Base-by-base conservation (phyloP, 2,329 filamentous ascomycete genomes). In the Pseudocercospora crystallina region DNA sequence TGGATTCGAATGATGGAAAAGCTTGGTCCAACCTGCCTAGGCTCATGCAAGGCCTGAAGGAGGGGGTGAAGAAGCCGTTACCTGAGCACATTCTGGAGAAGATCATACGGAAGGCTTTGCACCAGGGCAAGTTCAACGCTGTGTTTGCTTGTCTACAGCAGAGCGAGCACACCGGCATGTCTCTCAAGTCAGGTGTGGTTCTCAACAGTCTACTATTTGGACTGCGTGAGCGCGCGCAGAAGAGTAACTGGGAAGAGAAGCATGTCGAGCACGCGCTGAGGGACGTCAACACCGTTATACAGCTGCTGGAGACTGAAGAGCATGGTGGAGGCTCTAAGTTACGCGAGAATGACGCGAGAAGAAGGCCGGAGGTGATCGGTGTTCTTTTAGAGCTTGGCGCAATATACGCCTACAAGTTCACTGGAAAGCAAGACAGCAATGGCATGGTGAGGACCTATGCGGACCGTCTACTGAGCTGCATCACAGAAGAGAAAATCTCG, bases 331-430 rank as follows among this genome's bases (percentile, higher is more conserved):
- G 58, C 38, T 53, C 51, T 38, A 50, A 40, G 14, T 29, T 59
- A 8, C 47, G 51, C 5, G 49, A 47, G 38, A 50, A 59, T 8
- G 67, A 75, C 56, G 56, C 62, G n/a, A 65, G 67, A 45, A 62
- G 48, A 48, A 57, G 63, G 38, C 71, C 73, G 1, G 60, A 63
- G 3, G 66, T 73, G 3, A 63, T 77, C 31, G 74, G 70, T n/a
- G 52, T 71, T 26, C 70, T 72, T 44, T 61, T 76, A 5, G 73
- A 75, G 59, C 54, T 78, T 61, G 66, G 70, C 13, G 73, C 74
- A 26, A 64, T 72, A 5, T 61, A 68, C 38, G 71, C 70, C 3
- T 65, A 69, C 44, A 66, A 63, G 50, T 62, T 72, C 46, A 49
- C 57, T 5, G 62, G 52, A 1, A 65, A 61, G 1, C 47, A 63